A percentile compares a stretch with the other conserved stretches of the same genome.
Evolutionary conservation across 345 rosid species (phyloP).

Genomic region (Hevea brasiliensis): DNA sequence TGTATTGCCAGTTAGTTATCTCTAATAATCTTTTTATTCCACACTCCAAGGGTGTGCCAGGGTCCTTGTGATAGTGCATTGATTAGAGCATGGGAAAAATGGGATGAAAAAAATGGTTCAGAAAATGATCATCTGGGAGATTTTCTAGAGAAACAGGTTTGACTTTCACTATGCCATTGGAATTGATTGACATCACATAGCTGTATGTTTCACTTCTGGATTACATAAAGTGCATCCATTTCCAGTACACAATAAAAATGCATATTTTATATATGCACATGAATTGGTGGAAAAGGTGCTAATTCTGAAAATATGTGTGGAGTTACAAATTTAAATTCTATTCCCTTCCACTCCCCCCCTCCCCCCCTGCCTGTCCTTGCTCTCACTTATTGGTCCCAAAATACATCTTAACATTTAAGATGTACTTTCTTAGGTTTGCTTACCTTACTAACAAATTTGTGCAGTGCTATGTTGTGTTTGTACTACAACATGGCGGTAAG

Average conservation of each 20-base stretch:
- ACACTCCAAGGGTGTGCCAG: conserved; percentile 80
- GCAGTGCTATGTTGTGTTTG: conserved; percentile 84
- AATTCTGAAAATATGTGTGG: too few relatives aligned
- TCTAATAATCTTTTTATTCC: conserved; percentile 15
- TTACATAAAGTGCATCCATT: not conserved
- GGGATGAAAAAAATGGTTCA: conserved; percentile 80
- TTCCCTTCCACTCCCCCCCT: not conserved
- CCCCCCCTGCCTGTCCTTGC: too few relatives aligned
- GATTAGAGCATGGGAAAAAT: conserved; percentile 85
- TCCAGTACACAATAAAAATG: not conserved
- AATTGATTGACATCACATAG: not conserved
- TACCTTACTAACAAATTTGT: conserved; percentile 24
- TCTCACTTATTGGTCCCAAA: not conserved
- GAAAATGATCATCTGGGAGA: conserved; percentile 88
- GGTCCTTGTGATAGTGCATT: conserved; percentile 71
- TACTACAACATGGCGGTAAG: conserved; percentile 91
- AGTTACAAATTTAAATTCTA: not conserved
- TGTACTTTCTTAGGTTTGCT: conserved; percentile 10
- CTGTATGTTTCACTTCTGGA: not conserved
- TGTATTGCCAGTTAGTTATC: not conserved
- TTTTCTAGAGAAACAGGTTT: conserved; percentile 74
- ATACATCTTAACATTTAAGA: conserved; percentile 1
- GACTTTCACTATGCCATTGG: not conserved
- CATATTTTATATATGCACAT: not conserved
- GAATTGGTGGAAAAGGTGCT: not conserved